These are phyloP conservation scores for Rachicladosporium sp. DNA, from an alignment of 2,329 filamentous ascomycete species.

Conservation along the genomic window DNA sequence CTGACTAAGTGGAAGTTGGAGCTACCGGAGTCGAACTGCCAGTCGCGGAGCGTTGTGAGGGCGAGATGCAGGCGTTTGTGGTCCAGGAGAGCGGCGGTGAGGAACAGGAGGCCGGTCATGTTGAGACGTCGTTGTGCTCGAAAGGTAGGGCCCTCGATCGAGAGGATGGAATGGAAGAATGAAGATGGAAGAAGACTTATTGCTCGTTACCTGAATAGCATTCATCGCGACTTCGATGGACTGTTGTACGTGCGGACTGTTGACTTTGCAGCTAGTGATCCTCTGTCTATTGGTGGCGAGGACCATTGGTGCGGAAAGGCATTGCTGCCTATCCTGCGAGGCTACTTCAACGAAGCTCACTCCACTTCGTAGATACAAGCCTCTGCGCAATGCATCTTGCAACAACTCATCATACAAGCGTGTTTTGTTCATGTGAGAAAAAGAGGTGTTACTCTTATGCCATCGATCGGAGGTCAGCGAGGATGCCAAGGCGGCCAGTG, in stretches of 20 bases:
- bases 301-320: too few relatives aligned
- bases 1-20: constrained; percentile 6
- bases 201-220: background rate
- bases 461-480: too few relatives aligned
- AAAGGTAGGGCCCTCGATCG: background rate
- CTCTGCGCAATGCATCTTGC: background rate
- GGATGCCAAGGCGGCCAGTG: too few relatives aligned
- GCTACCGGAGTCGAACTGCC: constrained; percentile 1
- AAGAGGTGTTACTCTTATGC: too few relatives aligned
- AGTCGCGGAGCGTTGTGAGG: constrained; percentile 8
- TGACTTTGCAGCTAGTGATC: too few relatives aligned
- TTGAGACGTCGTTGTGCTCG: background rate
- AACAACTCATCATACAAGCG: too few relatives aligned
- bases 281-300: too few relatives aligned
- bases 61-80: constrained; percentile 8
- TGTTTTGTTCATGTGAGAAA: too few relatives aligned
- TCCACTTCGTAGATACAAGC: background rate
- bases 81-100: constrained; percentile 8
- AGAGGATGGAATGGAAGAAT: background rate
- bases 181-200: background rate
- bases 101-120: constrained; percentile 7
- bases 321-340: too few relatives aligned
- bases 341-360: too few relatives aligned
- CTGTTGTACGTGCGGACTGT: background rate
- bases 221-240: background rate